These are phyloP conservation scores for Centrapalus pauciflorus DNA, from an alignment of 129 eudicot genomes.

Conservation along the genomic window DNA sequence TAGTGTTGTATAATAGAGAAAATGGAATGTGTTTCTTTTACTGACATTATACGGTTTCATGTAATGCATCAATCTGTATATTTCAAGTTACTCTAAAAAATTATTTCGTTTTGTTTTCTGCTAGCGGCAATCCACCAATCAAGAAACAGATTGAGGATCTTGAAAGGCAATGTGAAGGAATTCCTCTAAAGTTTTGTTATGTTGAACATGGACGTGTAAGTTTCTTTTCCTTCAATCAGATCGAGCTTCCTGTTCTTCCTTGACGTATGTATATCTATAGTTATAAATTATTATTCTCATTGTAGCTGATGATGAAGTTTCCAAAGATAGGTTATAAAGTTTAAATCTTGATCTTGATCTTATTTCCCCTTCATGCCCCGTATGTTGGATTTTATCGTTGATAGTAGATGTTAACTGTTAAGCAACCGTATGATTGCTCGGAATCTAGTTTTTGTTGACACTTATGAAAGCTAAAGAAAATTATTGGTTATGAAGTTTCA, in stretches of 20 bases:
- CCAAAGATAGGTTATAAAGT: not conserved
- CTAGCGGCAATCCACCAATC: constrained; percentile 61
- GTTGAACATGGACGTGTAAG: constrained; percentile 84
- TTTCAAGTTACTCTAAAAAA: no score
- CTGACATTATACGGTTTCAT: not conserved
- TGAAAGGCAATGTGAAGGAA: constrained; percentile 48
- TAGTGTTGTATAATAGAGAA: not conserved
- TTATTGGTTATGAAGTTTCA: not conserved
- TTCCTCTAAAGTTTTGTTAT: constrained; percentile 46
- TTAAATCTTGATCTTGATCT: not conserved
- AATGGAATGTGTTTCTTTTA: not conserved
- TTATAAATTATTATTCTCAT: not conserved
- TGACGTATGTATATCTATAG: constrained; percentile 20
- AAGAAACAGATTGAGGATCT: constrained; percentile 44
- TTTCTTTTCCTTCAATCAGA: constrained; percentile 56
- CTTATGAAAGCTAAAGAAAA: not conserved
- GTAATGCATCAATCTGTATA: no score
- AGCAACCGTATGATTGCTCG: not conserved
- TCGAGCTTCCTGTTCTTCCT: constrained; percentile 71
- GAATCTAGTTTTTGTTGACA: not conserved
- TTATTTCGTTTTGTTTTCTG: not conserved
- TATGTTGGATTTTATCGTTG: no score
- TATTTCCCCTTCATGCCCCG: not conserved
- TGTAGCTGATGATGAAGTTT: not conserved
- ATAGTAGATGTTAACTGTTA: not conserved